Conservation (phyloP, 331 rosid species). For the Pyracantha coccinea region DNA sequence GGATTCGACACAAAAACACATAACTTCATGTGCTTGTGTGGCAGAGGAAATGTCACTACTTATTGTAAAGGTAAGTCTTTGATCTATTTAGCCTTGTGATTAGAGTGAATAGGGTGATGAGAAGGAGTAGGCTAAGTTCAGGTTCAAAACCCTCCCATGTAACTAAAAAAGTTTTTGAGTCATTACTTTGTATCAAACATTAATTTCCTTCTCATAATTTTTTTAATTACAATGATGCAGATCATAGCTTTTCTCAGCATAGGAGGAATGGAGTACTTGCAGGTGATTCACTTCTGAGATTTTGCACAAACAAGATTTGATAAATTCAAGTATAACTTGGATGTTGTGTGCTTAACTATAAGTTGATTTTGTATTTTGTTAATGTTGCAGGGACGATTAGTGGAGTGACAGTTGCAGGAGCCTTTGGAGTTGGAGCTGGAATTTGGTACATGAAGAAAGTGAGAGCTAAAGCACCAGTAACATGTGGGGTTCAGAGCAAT, state of each 20-base stretch:
- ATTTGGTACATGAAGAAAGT: conserved; percentile 72
- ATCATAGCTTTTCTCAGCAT: conserved; percentile 42
- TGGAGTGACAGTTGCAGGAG: conserved; percentile 69
- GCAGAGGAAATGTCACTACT: conserved; percentile 59
- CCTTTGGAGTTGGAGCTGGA: conserved; percentile 76
- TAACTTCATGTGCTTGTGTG: conserved; percentile 67
- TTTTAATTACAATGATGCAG: conserved; percentile 35
- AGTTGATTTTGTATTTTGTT: not conserved
- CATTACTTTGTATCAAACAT: not conserved
- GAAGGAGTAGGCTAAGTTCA: not conserved
- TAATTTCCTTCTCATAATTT: not conserved
- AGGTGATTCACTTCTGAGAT: conserved; percentile 33
- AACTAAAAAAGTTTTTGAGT: not conserved
- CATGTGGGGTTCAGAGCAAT: conserved; percentile 87
- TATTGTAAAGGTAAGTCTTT: conserved; percentile 58
- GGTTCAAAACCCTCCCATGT: not conserved
- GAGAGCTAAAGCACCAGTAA: conserved; percentile 72
- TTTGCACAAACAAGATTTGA: not conserved
- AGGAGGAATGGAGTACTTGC: conserved; percentile 58
- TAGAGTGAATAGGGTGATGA: not conserved
- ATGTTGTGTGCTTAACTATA: not conserved
- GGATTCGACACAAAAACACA: conserved; percentile 54
- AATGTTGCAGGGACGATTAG: conserved; percentile 58
- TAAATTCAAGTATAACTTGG: not conserved
- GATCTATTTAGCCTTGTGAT: not conserved